These are phyloP conservation scores for Trifolium repens DNA, from an alignment of 306 rosid species.

Conservation along the genomic window DNA sequence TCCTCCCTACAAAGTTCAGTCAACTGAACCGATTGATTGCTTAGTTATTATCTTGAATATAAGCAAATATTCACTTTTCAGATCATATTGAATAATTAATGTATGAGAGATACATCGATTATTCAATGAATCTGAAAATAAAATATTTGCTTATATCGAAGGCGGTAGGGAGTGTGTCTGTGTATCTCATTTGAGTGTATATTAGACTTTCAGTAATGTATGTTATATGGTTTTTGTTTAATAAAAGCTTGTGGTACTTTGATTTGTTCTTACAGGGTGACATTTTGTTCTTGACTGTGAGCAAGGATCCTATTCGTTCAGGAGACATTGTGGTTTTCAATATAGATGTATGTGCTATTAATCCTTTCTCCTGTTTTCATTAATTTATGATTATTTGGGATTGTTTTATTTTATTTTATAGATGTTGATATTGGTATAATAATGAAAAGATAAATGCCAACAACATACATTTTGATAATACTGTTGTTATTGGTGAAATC, in stretches of 20 bases:
- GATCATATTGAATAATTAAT: too few species aligned
- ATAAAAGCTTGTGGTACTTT: slow-evolving; percentile 3
- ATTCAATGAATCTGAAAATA: too few species aligned
- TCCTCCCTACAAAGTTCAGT: too few species aligned
- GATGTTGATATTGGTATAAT: neutral
- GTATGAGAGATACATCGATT: too few species aligned
- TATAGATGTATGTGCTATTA: slow-evolving; percentile 61
- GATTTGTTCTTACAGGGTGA: slow-evolving; percentile 57
- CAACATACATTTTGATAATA: neutral
- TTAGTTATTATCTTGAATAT: too few species aligned
- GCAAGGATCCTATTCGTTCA: slow-evolving; percentile 65
- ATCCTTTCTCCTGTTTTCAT: slow-evolving; percentile 3
- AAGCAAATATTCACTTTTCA: too few species aligned
- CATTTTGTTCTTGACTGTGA: slow-evolving; percentile 70
- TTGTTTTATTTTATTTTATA: neutral
- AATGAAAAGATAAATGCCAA: neutral
- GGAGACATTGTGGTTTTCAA: slow-evolving; percentile 83
- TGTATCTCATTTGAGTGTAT: too few species aligned
- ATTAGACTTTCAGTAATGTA: neutral
- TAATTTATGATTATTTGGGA: neutral
- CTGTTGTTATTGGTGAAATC: neutral
- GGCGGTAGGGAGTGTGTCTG: too few species aligned
- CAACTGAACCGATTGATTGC: too few species aligned
- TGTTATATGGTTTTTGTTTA: slow-evolving; percentile 18
- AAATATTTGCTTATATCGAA: too few species aligned